phyloP scores from a whole-genome alignment of 2,329 filamentous ascomycete genomes.

The Corynespora cassiicola region DNA sequence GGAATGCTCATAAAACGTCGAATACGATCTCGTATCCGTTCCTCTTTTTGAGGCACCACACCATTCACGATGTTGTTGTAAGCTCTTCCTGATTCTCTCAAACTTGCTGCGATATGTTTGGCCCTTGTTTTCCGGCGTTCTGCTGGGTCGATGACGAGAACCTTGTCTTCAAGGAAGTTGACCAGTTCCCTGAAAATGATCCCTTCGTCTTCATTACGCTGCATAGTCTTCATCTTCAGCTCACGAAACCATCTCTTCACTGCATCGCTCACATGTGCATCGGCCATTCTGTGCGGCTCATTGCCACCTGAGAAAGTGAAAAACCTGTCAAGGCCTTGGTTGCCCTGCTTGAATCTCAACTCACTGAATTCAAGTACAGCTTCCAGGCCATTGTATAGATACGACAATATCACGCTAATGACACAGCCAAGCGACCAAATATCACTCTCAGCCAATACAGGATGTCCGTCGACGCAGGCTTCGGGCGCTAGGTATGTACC shows the following conservation, averaged over 20 bases:
- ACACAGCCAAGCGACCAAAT: constrained; percentile 53
- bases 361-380: too few relatives aligned
- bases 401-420: constrained; percentile 48
- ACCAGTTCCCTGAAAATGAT: constrained; percentile 4
- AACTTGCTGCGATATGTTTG: background rate
- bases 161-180: constrained; percentile 2
- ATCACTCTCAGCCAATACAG: constrained; percentile 37
- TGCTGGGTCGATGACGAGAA: constrained; percentile 7
- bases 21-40: too few relatives aligned
- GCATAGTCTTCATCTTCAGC: constrained; percentile 2
- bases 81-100: constrained; percentile 1
- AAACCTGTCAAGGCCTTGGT: constrained; percentile 4
- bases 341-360: too few relatives aligned
- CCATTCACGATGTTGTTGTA: background rate
- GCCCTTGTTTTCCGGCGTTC: constrained; percentile 3
- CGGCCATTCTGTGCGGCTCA: background rate
- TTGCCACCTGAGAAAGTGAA: constrained; percentile 3
- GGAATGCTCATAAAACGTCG: too few relatives aligned
- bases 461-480: constrained; percentile 34
- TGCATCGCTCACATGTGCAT: constrained; percentile 4
- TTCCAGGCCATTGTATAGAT: constrained; percentile 43
- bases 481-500: constrained; percentile 51
- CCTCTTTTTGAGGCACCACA: background rate
- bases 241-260: constrained; percentile 7
- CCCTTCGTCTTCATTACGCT: constrained; percentile 1